These are phyloP conservation scores for Penicillium sp. DNA, from an alignment of 2,329 filamentous ascomycete species.

Conservation along the genomic window DNA sequence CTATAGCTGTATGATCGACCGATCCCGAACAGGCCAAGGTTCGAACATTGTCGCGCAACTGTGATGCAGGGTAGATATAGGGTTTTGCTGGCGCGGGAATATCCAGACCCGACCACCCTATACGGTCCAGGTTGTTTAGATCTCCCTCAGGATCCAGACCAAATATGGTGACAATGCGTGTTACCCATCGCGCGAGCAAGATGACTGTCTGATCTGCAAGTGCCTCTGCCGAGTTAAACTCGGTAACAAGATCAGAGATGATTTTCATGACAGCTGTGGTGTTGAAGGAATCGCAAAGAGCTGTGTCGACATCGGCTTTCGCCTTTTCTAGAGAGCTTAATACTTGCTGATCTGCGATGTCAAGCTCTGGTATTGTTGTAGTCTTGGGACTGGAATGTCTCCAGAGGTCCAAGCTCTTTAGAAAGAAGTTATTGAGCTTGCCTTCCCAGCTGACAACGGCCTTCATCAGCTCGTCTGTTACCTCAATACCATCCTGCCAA, in stretches of 20 bases:
- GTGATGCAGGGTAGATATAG: slow-evolving; percentile 54
- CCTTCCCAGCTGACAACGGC: slow-evolving; percentile 74
- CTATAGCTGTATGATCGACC: too few relatives aligned
- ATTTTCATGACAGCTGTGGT: slow-evolving; percentile 71
- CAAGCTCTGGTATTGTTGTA: too few relatives aligned
- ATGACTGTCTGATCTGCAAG: slow-evolving; percentile 46
- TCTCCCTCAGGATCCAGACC: slow-evolving; percentile 54
- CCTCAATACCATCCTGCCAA: slow-evolving; percentile 89
- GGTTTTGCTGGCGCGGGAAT: slow-evolving; percentile 55
- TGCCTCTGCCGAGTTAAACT: slow-evolving; percentile 58
- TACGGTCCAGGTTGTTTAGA: slow-evolving; percentile 36
- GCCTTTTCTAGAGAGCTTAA: slow-evolving; percentile 48
- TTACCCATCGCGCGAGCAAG: slow-evolving; percentile 68
- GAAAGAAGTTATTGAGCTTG: slow-evolving; percentile 65
- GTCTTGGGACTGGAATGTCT: slow-evolving; percentile 37
- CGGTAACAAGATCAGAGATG: slow-evolving; percentile 69
- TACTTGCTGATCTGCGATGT: too few relatives aligned
- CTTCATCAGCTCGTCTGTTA: slow-evolving; percentile 73
- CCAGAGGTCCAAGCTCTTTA: slow-evolving; percentile 48
- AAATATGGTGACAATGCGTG: slow-evolving; percentile 74
- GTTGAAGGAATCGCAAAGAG: slow-evolving; percentile 79
- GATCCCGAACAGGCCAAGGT: slow-evolving; percentile 49
- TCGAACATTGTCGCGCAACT: slow-evolving; percentile 54
- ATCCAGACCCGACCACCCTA: slow-evolving; percentile 62
- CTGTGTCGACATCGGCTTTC: slow-evolving; percentile 53